A percentile compares a stretch with the other conserved stretches of the same genome.
Conservation (phyloP, 345 rosid genomes). For the Rhodomyrtus tomentosa region DNA sequence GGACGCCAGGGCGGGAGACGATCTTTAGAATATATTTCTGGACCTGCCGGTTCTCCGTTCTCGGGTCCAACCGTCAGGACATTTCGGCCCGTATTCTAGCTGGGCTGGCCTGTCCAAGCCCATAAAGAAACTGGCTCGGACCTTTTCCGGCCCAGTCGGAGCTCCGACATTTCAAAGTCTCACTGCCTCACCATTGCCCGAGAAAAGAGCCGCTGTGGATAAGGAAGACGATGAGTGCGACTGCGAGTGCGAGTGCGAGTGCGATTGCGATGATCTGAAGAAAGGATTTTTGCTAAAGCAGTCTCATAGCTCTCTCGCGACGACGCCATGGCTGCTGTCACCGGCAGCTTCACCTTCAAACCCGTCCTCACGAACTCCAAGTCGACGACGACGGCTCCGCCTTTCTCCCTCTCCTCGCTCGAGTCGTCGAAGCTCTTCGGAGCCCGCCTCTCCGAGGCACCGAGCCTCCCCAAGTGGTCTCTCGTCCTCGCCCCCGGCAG, state of each 20-base stretch:
- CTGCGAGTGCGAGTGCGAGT: neutral
- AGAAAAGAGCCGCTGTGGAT: neutral
- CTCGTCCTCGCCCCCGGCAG: slow-evolving; percentile 15
- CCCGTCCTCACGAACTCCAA: slow-evolving; percentile 13
- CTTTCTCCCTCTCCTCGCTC: slow-evolving; percentile 6
- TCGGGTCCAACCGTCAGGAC: neutral
- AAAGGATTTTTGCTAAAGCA: neutral
- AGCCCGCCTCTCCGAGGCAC: slow-evolving; percentile 22
- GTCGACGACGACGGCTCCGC: neutral
- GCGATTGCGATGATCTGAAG: neutral
- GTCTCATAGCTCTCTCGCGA: neutral
- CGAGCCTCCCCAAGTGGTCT: slow-evolving; percentile 2
- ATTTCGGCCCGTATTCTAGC: neutral
- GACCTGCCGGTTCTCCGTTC: neutral
- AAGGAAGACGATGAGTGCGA: neutral
- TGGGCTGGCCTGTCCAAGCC: neutral
- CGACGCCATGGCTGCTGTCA: slow-evolving; percentile 56
- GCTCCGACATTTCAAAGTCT: neutral
- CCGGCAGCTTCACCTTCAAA: slow-evolving; percentile 35
- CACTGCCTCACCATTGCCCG: no score
- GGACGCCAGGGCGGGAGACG: neutral
- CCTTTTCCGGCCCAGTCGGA: neutral
- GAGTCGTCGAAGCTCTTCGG: slow-evolving; percentile 41
- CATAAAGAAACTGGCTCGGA: neutral
- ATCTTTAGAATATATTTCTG: neutral